Evolutionary conservation across 2,329 filamentous ascomycete species (phyloP).

Genomic region (Neospermospora avenae): DNA sequence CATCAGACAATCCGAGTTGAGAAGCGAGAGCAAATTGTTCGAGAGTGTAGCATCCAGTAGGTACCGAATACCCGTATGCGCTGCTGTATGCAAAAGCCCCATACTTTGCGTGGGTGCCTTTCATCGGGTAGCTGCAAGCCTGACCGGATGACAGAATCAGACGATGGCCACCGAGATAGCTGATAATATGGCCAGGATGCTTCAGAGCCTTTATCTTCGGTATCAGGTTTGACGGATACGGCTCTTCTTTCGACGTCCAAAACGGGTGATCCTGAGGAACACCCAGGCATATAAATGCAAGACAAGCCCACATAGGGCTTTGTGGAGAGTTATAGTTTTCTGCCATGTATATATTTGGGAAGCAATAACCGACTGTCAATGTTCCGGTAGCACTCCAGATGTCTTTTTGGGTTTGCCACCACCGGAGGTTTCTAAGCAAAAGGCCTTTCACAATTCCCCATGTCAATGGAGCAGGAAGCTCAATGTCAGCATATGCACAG

Average conservation of each 20-base stretch:
- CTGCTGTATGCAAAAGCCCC: slow-evolving; percentile 76
- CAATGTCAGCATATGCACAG: slow-evolving; percentile 70
- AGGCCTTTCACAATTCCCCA: slow-evolving; percentile 80
- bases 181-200: slow-evolving; percentile 71
- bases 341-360: slow-evolving; percentile 76
- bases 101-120: slow-evolving; percentile 79
- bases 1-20: slow-evolving; percentile 72
- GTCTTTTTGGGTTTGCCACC: slow-evolving; percentile 73
- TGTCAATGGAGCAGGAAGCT: slow-evolving; percentile 66
- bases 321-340: slow-evolving; percentile 83
- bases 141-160: slow-evolving; percentile 75
- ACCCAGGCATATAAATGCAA: slow-evolving; percentile 72
- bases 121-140: slow-evolving; percentile 79
- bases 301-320: slow-evolving; percentile 71
- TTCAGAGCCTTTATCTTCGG: slow-evolving; percentile 57
- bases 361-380: slow-evolving; percentile 70
- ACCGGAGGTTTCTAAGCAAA: slow-evolving; percentile 68
- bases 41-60: slow-evolving; percentile 70
- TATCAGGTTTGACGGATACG: slow-evolving; percentile 52
- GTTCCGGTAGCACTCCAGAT: slow-evolving; percentile 76
- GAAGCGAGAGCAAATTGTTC: slow-evolving; percentile 75
- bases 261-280: slow-evolving; percentile 69
- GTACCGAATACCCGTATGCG: slow-evolving; percentile 73
- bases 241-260: slow-evolving; percentile 67
- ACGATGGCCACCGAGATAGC: slow-evolving; percentile 68